These are phyloP conservation scores for Centrapalus pauciflorus DNA, from an alignment of 129 eudicot species.

Conservation along the genomic window DNA sequence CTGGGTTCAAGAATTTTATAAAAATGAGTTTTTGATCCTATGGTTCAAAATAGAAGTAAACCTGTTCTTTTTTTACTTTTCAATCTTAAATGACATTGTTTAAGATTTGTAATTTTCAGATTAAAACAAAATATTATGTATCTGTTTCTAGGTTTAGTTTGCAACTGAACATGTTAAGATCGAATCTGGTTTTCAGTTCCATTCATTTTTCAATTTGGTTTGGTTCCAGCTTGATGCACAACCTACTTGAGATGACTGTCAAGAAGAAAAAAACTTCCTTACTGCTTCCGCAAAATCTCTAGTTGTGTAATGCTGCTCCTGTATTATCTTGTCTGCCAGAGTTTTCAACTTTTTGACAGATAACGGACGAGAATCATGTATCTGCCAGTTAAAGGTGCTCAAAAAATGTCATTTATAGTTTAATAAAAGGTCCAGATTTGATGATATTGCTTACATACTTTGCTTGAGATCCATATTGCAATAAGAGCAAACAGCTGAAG, in stretches of 20 bases:
- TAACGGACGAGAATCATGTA: slow-evolving; percentile 61
- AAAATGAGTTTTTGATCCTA: no score
- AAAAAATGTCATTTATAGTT: background rate
- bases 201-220: no score
- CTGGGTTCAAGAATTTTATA: no score
- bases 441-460: slow-evolving; percentile 39
- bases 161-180: no score
- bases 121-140: no score
- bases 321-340: slow-evolving; percentile 47
- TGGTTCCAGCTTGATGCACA: no score
- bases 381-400: slow-evolving; percentile 29
- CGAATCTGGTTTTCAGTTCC: no score
- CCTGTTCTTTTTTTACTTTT: no score
- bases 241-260: background rate
- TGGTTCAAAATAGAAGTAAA: no score
- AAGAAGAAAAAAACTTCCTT: slow-evolving; percentile 25
- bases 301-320: slow-evolving; percentile 68
- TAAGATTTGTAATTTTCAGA: no score
- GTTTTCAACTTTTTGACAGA: slow-evolving; percentile 51
- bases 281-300: slow-evolving; percentile 72
- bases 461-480: slow-evolving; percentile 82
- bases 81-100: no score
- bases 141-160: no score
- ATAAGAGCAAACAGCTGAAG: slow-evolving; percentile 79
- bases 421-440: background rate